Evolutionary conservation across 1,284 basidiomycete genomes (phyloP).

Genomic region (Flammula alnicola): DNA sequence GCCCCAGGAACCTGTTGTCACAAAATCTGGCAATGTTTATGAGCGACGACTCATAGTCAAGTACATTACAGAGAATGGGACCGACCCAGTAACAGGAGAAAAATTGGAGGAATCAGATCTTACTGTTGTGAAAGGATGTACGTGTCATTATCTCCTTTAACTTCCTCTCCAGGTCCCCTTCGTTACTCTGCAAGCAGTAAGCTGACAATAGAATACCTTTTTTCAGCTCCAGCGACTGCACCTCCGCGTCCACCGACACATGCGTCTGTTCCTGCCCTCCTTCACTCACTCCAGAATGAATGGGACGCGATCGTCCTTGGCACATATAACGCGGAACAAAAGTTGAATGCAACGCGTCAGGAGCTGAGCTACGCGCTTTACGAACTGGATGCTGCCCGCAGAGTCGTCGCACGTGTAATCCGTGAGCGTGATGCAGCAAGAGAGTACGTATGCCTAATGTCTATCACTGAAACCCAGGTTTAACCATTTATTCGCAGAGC

Average conservation of each 20-base stretch:
- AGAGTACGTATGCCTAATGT: constrained; percentile 67
- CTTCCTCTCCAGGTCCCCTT: not conserved
- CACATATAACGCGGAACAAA: constrained; percentile 85
- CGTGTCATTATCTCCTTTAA: constrained; percentile 41
- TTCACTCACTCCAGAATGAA: constrained; percentile 94
- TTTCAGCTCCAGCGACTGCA: constrained; percentile 77
- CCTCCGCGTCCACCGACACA: constrained; percentile 89
- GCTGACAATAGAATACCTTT: constrained; percentile 8
- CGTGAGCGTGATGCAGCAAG: constrained; percentile 96
- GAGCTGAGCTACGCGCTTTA: constrained; percentile 97
- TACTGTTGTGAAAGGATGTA: constrained; percentile 91
- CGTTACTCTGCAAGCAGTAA: not conserved
- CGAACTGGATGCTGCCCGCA: constrained; percentile 94
- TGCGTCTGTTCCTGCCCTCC: constrained; percentile 90
- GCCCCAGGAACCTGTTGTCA: constrained; percentile 91
- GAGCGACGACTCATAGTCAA: constrained; percentile 95
- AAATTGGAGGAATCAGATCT: constrained; percentile 91
- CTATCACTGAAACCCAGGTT: constrained; percentile 11
- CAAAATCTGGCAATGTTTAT: constrained; percentile 93
- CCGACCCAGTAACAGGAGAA: constrained; percentile 95
- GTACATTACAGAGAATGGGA: constrained; percentile 95
- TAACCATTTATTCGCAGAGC: constrained; percentile 58
- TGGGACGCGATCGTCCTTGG: constrained; percentile 94
- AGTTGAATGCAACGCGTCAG: constrained; percentile 87
- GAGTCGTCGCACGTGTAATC: constrained; percentile 94